Conservation (phyloP, 192 early-diverging fungal genomes). For the Rhizophagus prolifer region DNA sequence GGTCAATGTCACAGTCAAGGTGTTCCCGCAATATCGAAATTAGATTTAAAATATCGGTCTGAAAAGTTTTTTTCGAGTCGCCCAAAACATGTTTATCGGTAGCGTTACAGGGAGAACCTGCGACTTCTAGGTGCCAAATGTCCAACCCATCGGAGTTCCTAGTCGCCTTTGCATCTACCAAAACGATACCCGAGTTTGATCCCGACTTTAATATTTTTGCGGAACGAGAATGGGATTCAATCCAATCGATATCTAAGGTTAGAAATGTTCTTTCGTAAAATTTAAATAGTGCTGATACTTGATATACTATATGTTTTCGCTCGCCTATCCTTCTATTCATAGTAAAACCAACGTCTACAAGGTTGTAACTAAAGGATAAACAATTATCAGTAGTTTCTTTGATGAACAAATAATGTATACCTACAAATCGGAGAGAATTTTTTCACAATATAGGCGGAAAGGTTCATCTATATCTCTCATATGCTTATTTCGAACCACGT, state of each 20-base stretch:
- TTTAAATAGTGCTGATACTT: slow-evolving; percentile 30
- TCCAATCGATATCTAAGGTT: slow-evolving; percentile 29
- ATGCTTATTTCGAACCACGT: neutral
- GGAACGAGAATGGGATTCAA: slow-evolving; percentile 18
- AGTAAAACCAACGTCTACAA: slow-evolving; percentile 18
- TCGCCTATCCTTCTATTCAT: slow-evolving; percentile 30
- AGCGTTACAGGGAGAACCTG: slow-evolving; percentile 22
- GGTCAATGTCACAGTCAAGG: slow-evolving; percentile 23
- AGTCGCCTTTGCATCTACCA: slow-evolving; percentile 9
- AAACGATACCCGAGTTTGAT: slow-evolving; percentile 24
- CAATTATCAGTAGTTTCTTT: neutral
- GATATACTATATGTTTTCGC: slow-evolving; percentile 15
- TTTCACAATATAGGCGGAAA: slow-evolving; percentile 7
- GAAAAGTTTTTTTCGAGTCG: slow-evolving; percentile 26
- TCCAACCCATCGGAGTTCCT: slow-evolving; percentile 23
- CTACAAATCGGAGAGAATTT: slow-evolving; percentile 1
- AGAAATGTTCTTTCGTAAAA: slow-evolving; percentile 22
- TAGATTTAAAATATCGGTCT: slow-evolving; percentile 16
- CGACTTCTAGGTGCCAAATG: slow-evolving; percentile 31
- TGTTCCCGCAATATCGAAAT: slow-evolving; percentile 17
- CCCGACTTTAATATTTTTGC: slow-evolving; percentile 23
- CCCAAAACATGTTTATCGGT: slow-evolving; percentile 6
- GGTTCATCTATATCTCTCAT: neutral
- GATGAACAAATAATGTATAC: slow-evolving; percentile 3
- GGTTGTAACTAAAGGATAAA: slow-evolving; percentile 12